Evolutionary conservation across 176 grass and related monocot genomes (phyloP), one percentile per base, ranked within the genome.

Genomic region (Olyra latifolia): DNA sequence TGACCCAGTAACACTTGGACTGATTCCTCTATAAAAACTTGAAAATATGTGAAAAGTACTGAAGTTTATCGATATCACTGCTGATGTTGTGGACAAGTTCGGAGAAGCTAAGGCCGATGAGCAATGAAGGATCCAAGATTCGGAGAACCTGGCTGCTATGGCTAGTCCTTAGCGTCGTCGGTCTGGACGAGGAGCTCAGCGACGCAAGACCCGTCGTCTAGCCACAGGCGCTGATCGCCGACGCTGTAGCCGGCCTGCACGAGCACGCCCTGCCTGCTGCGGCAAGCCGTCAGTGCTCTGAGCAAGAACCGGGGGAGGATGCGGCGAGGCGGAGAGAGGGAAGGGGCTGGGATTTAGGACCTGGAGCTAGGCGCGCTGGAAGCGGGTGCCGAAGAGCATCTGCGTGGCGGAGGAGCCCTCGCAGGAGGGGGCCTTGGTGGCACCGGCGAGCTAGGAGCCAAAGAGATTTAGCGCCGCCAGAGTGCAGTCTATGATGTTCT

Each of bases 361-460:
- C 87, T 94, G 95, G 29, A 98, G 39, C 95, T 92, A 98, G 80
- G 80, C 87, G 86, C 95, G 92, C 85, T 98, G 95, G 85, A 92
- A 98, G 76, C 72, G 89, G 73, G 91, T 76, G 79, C 88, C 85
- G 66, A 83, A 93, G 80, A 98, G 90, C 66, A 76, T 88, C 75
- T 84, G 71, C 43, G 85, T 55, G 6, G 66, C 1, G 3, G 89
- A 75, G 69, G 75, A 49, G 5, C 84, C 81, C 24, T 81, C 76
- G 20, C 67, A 65, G 85, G 76, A 32, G 12, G n/a, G n/a, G n/a
- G n/a, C n/a, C n/a, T n/a, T n/a, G n/a, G n/a, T n/a, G n/a, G n/a
- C n/a, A n/a, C n/a, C n/a, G n/a, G n/a, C n/a, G n/a, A n/a, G n/a
- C n/a, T n/a, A n/a, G n/a, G n/a, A n/a, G n/a, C n/a, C n/a, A n/a